These are phyloP conservation scores for Blastomyces gilchristii DNA, from an alignment of 2,329 filamentous ascomycete genomes.

Conservation along the genomic window DNA sequence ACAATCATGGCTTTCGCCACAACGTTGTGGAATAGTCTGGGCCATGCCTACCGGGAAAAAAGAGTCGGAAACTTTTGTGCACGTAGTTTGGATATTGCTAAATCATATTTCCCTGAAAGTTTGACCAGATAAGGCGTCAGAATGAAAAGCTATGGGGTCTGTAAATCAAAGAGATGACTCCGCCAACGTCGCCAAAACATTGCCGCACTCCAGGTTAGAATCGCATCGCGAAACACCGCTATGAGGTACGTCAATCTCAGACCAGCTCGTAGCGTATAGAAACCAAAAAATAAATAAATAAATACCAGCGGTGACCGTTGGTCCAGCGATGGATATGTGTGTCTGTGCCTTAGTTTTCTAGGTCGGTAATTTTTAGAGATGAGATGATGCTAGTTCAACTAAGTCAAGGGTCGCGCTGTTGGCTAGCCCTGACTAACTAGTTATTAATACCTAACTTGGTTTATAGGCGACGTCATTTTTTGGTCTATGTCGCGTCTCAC, in stretches of 20 bases:
- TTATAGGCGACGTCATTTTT: too few relatives aligned
- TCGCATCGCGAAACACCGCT: background rate
- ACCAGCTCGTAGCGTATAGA: background rate
- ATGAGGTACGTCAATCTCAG: background rate
- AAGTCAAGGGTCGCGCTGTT: too few relatives aligned
- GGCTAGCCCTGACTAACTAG: too few relatives aligned
- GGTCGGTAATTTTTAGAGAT: background rate
- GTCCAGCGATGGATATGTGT: background rate
- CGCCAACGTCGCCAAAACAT: background rate
- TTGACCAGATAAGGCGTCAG: background rate
- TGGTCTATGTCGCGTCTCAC: too few relatives aligned
- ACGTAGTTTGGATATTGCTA: background rate
- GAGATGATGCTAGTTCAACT: too few relatives aligned
- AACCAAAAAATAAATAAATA: background rate
- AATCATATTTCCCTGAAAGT: background rate
- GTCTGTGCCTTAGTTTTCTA: background rate
- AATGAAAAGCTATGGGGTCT: background rate
- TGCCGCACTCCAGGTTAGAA: background rate
- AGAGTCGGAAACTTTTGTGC: background rate
- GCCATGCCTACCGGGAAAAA: background rate
- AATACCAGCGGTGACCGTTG: background rate
- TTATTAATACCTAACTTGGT: too few relatives aligned
- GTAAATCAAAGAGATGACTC: background rate
- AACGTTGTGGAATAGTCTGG: conserved; percentile 1
- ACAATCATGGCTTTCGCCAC: background rate